phyloP scores from a whole-genome alignment of 169 alveolate species.

The Cryptosporidium sp. region DNA sequence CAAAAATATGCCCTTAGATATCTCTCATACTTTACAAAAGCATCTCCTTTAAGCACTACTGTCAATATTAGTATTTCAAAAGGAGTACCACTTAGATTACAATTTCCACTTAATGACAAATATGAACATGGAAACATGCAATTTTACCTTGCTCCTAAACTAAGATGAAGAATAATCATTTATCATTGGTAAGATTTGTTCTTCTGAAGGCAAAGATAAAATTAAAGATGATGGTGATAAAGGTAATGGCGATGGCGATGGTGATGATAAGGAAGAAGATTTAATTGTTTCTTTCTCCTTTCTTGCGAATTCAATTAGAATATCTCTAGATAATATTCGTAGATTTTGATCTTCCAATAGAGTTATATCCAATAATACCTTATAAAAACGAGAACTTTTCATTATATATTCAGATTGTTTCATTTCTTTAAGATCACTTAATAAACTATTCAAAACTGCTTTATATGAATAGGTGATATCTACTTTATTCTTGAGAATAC shows the following conservation, averaged over 20 bases:
- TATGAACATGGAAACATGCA: constrained; percentile 68
- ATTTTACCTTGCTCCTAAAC: constrained; percentile 70
- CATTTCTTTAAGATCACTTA: constrained; percentile 8
- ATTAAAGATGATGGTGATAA: not conserved
- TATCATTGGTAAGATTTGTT: not conserved
- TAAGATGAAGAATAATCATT: constrained; percentile 31
- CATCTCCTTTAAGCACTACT: constrained; percentile 86
- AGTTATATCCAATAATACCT: constrained; percentile 27
- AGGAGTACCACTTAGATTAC: constrained; percentile 84
- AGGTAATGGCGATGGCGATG: no score
- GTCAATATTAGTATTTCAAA: constrained; percentile 88
- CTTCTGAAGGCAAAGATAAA: not conserved
- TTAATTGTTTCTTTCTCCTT: not conserved
- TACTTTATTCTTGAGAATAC: constrained; percentile 12
- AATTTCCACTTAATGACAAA: constrained; percentile 66
- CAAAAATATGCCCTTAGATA: constrained; percentile 88
- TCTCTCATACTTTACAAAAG: constrained; percentile 85
- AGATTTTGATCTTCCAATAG: constrained; percentile 21
- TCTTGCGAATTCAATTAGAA: constrained; percentile 3
- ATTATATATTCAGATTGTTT: constrained; percentile 4
- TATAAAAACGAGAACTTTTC: not conserved
- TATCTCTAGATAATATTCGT: constrained; percentile 10
- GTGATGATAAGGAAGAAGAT: not conserved
- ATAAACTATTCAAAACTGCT: constrained; percentile 5
- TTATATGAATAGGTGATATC: constrained; percentile 1